phyloP scores from a whole-genome alignment of 495 filamentous ascomycete species.

The Lophium mytilinum region DNA sequence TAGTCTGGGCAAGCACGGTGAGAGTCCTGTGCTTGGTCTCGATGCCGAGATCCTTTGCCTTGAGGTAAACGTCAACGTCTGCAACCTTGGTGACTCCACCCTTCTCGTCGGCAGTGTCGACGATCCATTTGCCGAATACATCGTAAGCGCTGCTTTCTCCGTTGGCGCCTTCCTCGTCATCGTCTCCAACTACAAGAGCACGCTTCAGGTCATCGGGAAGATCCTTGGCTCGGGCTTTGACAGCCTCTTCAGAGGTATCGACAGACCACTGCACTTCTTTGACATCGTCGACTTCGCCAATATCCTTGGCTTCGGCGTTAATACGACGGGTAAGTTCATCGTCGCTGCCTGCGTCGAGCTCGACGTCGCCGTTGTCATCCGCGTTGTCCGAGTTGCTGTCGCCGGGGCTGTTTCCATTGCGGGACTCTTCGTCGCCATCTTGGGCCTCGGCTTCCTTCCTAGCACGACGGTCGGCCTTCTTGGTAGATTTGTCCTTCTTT shows the following conservation, averaged over 20 bases:
- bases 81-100: constrained; percentile 67
- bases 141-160: constrained; percentile 76
- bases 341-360: constrained; percentile 72
- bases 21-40: constrained; percentile 91
- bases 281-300: constrained; percentile 55
- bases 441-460: constrained; percentile 41
- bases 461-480: constrained; percentile 71
- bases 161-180: constrained; percentile 75
- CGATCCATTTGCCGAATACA: constrained; percentile 87
- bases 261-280: constrained; percentile 91
- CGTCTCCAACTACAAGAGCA: constrained; percentile 74
- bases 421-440: constrained; percentile 52
- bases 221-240: constrained; percentile 85
- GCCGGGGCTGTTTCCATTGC: constrained; percentile 53
- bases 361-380: constrained; percentile 63
- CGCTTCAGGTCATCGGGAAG: constrained; percentile 88
- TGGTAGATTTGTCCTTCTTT: constrained; percentile 89
- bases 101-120: constrained; percentile 59
- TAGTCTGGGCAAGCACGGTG: constrained; percentile 81
- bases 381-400: constrained; percentile 73
- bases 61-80: constrained; percentile 86
- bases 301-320: constrained; percentile 69
- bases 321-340: constrained; percentile 88
- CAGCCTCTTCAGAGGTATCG: constrained; percentile 87
- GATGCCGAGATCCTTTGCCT: constrained; percentile 93